Evolutionary conservation across 2,329 filamentous ascomycete genomes (phyloP).

Genomic region (Neocatenulostroma microsporum): DNA sequence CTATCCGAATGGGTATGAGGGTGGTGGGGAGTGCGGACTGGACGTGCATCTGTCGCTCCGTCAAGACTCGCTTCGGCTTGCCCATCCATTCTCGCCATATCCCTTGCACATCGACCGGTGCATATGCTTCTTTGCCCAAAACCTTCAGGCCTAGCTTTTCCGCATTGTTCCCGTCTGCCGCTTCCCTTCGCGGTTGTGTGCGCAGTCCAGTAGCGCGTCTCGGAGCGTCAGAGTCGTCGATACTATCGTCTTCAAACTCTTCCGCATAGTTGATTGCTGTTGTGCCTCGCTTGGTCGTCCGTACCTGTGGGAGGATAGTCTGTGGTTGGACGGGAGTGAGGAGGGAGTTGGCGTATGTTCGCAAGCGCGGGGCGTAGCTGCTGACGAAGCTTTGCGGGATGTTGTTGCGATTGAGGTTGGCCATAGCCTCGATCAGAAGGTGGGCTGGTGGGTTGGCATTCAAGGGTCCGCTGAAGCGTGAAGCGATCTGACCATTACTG

Average conservation of each 20-base stretch:
- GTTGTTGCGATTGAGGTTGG: constrained; percentile 34
- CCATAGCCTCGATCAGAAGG: constrained; percentile 13
- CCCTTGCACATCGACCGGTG: constrained; percentile 76
- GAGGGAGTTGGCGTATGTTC: constrained; percentile 84
- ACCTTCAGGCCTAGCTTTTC: constrained; percentile 57
- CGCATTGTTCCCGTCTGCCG: constrained; percentile 53
- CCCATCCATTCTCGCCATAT: constrained; percentile 96
- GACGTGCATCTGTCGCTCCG: constrained; percentile 54
- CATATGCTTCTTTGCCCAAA: constrained; percentile 70
- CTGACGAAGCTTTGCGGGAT: constrained; percentile 82
- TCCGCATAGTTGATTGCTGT: constrained; percentile 97
- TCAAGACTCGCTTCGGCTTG: constrained; percentile 49
- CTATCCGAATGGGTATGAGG: constrained; percentile 90
- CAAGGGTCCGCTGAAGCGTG: constrained; percentile 12
- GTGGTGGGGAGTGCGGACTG: constrained; percentile 76
- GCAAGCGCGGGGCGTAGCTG: constrained; percentile 82
- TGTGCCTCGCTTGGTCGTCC: constrained; percentile 95
- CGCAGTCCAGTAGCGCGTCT: constrained; percentile 67
- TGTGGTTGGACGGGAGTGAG: constrained; percentile 74
- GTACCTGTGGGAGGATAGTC: constrained; percentile 58
- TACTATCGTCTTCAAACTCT: constrained; percentile 82
- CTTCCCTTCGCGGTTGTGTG: constrained; percentile 62
- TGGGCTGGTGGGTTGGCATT: constrained; percentile 9
- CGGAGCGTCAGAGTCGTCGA: constrained; percentile 65
- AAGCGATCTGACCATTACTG: too few species aligned